Evolutionary conservation across 208 protist genomes (phyloP), one percentile per base, ranked within the genome.

Genomic region (Lotmaria passim): DNA sequence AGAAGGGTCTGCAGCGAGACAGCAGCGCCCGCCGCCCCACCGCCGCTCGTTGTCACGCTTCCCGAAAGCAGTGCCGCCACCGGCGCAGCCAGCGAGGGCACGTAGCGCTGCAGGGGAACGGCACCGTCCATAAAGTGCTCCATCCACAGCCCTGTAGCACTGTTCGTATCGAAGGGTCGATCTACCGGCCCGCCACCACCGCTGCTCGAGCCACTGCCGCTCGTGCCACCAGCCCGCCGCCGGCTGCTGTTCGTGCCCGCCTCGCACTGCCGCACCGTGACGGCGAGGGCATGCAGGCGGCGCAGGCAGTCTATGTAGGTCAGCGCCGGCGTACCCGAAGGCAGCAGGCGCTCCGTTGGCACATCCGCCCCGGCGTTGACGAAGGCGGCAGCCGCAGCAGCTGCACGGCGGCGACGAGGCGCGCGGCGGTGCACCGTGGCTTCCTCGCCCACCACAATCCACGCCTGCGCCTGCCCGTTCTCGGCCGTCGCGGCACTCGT

Each of bases 231-330:
- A 0, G 39, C 26, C 6, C 58, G 43, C 19, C 43, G 58, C 10
- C 43, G 23, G 43, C 31, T 48, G 53, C 71, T 53, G 53, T 50
- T 69, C 15, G 52, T 57, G 38, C 71, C 63, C 15, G 71, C 71
- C 63, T 61, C 57, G 31, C 62, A 67, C 62, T 77, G 71, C 21
- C 71, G 63, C 34, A 77, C 63, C 34, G 57, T 77, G 30, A 67
- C 23, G 5, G 71, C 34, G 24, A 77, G 58, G 23, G 53, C 28
- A 24, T 77, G 63, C 38, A 77, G 71, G 23, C 71, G 71, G 15
- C 71, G 62, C 6, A 77, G 63, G 39, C 71, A 77, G 44, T 92
- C 76, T n/a, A 90, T 48, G 64, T 91, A 94, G 17, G 86, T 85
- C 26, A 89, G 62, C 21, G 89, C 84, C n/a, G 85, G 77, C 26